phyloP scores from a whole-genome alignment of 1,284 basidiomycete species.

The Puccinia horiana region DNA sequence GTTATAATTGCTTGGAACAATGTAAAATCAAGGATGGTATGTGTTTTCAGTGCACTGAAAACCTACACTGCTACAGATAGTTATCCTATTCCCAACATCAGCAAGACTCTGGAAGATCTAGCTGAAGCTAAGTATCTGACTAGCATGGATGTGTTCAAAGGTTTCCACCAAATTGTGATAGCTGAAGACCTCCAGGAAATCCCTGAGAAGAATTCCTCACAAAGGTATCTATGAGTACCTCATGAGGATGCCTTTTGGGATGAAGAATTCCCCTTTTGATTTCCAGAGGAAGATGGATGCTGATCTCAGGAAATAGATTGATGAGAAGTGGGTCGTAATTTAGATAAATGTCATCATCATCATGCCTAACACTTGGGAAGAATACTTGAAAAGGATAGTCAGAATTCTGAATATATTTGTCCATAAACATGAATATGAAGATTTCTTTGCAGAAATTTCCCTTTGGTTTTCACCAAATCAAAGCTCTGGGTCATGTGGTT shows the following conservation, averaged over 20 bases:
- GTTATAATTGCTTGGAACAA: background rate
- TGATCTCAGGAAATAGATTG: background rate
- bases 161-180: constrained; percentile 11
- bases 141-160: constrained; percentile 4
- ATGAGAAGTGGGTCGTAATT: background rate
- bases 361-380: background rate
- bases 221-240: constrained; percentile 19
- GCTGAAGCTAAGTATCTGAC: background rate
- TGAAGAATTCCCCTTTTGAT: constrained; percentile 1
- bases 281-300: constrained; percentile 23
- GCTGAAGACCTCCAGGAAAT: background rate
- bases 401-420: background rate
- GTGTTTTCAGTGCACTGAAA: background rate
- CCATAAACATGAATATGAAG: background rate
- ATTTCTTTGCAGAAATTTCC: constrained; percentile 4
- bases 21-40: background rate
- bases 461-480: constrained; percentile 11
- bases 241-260: constrained; percentile 31
- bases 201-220: background rate
- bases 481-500: constrained; percentile 59
- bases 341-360: constrained; percentile 29
- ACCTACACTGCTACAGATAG: background rate
- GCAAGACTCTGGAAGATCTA: background rate
- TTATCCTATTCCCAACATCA: background rate
- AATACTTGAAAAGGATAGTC: background rate